Base-by-base conservation (phyloP, 768 basidiomycete genomes). In the Amanita inopinata region DNA sequence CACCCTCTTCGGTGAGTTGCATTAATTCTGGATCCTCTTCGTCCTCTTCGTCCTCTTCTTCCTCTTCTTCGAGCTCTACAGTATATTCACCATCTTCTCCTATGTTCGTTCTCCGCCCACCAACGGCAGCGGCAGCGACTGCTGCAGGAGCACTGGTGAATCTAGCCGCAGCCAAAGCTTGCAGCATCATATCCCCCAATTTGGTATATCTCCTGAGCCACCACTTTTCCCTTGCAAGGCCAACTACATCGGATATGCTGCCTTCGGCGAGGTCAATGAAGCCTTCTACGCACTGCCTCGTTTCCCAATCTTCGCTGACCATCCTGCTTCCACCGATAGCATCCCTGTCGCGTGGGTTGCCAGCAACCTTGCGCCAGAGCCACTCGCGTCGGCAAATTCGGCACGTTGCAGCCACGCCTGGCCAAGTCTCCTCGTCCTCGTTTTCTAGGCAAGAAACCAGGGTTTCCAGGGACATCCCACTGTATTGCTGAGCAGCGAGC, bases 201-300 rank as follows among this genome's bases (percentile, higher is more conserved):
- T 78, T 78, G 0, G 85, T 88, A 53, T 74, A 57, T 30, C 61
- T 67, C 27, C 76, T 63, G 36, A 87, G 56, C 85, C 85, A 88
- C 43, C 69, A 64, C 56, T 83, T 82, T 57, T 87, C 85, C 47
- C 74, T 67, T 11, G 80, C 79, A 20, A 81, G 58, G 22, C 55
- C 55, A 24, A 85, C 55, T 15, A 86, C 77, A 34, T 83, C 78
- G 33, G 55, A 51, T 46, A 87, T 71, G 4, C 66, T 71, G 15
- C 84, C 84, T 49, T 87, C 85, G 2, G 73, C 82, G 18, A 82
- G 64, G 44, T 86, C 83, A 28, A 86, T 59, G 60, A 83, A 88
- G n/a, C 71, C 71, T 39, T 82, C 81, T 9, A 87, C 68, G 6
- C 69, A 67, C 50, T 78, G 76, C 33, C 80, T 69, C 34, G 75